A percentile compares a stretch with the other conserved stretches of the same genome.
These are phyloP conservation scores for Pleurotus giganteus DNA, from an alignment of 768 basidiomycete genomes.

Conservation along the genomic window DNA sequence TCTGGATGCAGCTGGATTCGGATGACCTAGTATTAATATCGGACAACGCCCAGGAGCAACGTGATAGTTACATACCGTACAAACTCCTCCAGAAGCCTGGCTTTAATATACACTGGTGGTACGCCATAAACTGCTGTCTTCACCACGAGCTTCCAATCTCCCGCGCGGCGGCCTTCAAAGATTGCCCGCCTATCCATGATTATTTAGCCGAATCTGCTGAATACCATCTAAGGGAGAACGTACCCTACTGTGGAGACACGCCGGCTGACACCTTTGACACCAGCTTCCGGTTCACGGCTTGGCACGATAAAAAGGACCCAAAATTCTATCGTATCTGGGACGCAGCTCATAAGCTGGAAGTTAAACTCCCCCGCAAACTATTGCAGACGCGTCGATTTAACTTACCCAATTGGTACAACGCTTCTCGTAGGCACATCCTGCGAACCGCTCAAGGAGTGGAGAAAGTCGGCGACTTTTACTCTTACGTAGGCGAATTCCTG, in stretches of 20 bases:
- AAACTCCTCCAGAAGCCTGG: background rate
- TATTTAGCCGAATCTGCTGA: background rate
- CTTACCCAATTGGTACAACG: background rate
- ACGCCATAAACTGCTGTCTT: no score
- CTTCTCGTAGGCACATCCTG: background rate
- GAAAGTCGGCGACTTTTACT: no score
- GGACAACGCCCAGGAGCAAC: background rate
- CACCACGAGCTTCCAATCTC: background rate
- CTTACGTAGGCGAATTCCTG: no score
- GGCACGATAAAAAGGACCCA: background rate
- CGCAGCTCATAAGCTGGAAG: background rate
- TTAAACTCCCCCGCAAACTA: background rate
- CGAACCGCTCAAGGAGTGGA: background rate
- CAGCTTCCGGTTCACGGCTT: background rate
- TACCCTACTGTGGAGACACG: background rate
- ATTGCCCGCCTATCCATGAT: background rate
- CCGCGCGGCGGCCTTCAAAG: background rate
- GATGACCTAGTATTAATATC: background rate
- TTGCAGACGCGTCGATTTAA: background rate
- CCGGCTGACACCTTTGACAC: background rate
- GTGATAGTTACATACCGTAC: background rate
- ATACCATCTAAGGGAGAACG: background rate
- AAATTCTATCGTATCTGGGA: background rate
- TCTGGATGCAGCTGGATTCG: background rate
- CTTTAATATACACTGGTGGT: background rate